Percentiles rank a stretch among this genome's conserved stretches.
Evolutionary conservation across 257 asterid genomes (phyloP).

Genomic region (Solanum paucissectum): DNA sequence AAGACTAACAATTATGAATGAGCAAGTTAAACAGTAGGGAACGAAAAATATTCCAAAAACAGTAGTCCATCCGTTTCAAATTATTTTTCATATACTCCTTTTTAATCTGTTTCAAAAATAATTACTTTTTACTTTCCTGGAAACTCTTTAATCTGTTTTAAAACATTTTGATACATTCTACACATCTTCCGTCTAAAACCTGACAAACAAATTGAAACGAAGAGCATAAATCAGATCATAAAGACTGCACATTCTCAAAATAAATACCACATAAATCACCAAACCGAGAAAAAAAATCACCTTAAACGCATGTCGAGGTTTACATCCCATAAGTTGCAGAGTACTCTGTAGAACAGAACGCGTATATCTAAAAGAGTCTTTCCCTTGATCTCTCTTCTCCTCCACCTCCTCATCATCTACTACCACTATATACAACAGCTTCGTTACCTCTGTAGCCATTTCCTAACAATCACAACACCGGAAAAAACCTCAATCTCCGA

Average conservation of each 20-base stretch:
- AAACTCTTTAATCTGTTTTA: too few species aligned
- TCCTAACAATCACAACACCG: slow-evolving; percentile 4
- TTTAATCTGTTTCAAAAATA: background rate
- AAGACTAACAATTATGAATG: background rate
- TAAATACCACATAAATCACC: background rate
- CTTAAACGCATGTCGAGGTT: slow-evolving; percentile 96
- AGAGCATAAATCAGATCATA: background rate
- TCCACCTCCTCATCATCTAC: slow-evolving; percentile 36
- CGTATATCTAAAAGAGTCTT: slow-evolving; percentile 74
- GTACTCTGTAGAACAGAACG: slow-evolving; percentile 89
- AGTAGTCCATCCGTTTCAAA: background rate
- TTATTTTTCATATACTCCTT: background rate
- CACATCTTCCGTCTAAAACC: background rate
- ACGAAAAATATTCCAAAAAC: background rate
- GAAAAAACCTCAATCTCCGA: background rate
- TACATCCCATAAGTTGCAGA: slow-evolving; percentile 97
- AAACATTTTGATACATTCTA: background rate
- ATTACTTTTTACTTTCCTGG: background rate
- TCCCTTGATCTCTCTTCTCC: slow-evolving; percentile 20
- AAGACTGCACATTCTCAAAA: background rate
- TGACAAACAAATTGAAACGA: background rate
- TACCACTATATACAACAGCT: slow-evolving; percentile 76
- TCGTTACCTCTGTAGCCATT: slow-evolving; percentile 63
- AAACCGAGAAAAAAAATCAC: slow-evolving; percentile 14
- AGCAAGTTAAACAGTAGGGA: background rate